Conservation (phyloP, 331 rosid species). For the Prunus yedoensis region DNA sequence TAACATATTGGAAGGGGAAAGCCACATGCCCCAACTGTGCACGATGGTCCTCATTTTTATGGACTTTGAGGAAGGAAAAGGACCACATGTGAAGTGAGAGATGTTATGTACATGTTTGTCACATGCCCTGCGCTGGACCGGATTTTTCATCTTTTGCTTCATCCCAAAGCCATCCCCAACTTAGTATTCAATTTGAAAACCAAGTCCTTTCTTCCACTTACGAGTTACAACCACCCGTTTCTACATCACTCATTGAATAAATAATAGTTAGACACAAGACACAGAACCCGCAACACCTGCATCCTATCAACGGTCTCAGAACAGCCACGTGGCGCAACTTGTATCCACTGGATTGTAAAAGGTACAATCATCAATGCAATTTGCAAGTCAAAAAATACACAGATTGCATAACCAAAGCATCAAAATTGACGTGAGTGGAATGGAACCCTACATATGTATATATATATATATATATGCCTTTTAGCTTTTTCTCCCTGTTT, state of each 20-base stretch:
- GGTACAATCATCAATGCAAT: neutral
- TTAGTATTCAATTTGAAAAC: neutral
- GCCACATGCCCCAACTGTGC: slow-evolving; percentile 2
- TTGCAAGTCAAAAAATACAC: neutral
- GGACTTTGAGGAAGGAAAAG: neutral
- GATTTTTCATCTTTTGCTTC: neutral
- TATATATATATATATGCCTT: too few relatives aligned
- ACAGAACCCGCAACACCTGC: neutral
- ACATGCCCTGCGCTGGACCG: neutral
- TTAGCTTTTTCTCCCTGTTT: too few relatives aligned
- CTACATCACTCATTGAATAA: neutral
- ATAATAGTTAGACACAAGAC: too few relatives aligned
- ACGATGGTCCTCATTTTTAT: neutral
- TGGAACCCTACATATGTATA: too few relatives aligned
- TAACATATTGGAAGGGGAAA: neutral
- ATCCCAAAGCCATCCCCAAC: neutral
- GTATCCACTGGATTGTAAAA: neutral
- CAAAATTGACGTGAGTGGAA: neutral
- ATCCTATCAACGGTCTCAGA: neutral
- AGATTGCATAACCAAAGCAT: neutral
- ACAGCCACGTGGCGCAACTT: neutral
- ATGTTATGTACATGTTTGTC: neutral
- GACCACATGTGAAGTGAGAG: slow-evolving; percentile 8
- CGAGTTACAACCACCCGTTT: slow-evolving; percentile 15
- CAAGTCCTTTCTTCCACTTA: neutral